Percentiles rank a stretch among this genome's conserved stretches.
phyloP scores from a whole-genome alignment of 208 protist species.

The Crithidia thermophila region DNA sequence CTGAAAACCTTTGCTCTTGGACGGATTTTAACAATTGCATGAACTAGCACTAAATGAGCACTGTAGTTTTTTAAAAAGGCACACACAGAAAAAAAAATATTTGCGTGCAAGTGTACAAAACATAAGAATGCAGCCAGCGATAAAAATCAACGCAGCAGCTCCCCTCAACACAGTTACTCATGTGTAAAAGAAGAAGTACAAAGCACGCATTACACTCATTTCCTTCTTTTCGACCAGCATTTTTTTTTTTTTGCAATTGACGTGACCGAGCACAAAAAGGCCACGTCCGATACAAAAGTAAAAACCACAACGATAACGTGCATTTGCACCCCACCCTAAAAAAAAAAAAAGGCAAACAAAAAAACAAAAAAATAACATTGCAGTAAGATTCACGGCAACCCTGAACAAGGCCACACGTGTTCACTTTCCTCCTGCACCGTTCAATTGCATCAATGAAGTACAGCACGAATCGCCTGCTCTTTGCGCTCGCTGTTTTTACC shows the following conservation, averaged over 20 bases:
- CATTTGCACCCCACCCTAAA: not conserved
- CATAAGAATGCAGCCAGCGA: too few species aligned
- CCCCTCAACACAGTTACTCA: too few species aligned
- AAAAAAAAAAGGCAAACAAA: slow-evolving; percentile 5
- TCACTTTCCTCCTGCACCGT: not conserved
- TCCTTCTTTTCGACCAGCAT: not conserved
- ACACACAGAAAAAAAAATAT: too few species aligned
- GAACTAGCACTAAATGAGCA: too few species aligned
- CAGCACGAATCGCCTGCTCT: not conserved
- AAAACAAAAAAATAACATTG: not conserved
- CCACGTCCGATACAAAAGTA: too few species aligned
- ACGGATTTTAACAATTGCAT: too few species aligned
- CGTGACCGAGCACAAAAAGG: not conserved
- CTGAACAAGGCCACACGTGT: not conserved
- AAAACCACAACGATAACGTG: not conserved
- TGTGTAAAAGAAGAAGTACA: slow-evolving; percentile 5
- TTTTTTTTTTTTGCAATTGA: slow-evolving; percentile 3
- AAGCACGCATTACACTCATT: not conserved
- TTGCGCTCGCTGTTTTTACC: too few species aligned
- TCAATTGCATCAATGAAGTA: too few species aligned
- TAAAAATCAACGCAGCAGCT: too few species aligned
- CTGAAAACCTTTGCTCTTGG: too few species aligned
- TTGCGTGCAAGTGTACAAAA: too few species aligned
- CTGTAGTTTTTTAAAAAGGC: too few species aligned
- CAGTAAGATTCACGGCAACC: not conserved